Percentiles rank a stretch among this genome's conserved stretches.
Evolutionary conservation across 2,329 filamentous ascomycete genomes (phyloP).

Genomic region (Stemphylium vesicarium): DNA sequence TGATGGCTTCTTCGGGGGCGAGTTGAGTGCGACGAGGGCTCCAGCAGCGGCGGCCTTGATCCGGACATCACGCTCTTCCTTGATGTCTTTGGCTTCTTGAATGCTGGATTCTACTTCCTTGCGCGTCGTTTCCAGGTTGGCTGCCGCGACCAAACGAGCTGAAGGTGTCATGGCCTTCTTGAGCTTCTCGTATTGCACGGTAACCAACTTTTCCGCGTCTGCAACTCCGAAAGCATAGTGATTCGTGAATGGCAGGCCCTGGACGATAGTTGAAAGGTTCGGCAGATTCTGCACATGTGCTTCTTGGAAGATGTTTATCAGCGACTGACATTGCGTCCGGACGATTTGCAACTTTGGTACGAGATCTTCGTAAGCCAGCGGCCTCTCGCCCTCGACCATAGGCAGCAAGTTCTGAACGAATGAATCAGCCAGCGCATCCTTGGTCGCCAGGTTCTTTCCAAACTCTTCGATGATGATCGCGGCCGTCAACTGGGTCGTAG

Average conservation of each 20-base stretch:
- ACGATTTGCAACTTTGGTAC: constrained; percentile 89
- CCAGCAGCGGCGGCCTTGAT: constrained; percentile 86
- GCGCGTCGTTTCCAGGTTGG: constrained; percentile 79
- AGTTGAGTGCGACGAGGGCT: constrained; percentile 84
- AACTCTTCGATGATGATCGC: constrained; percentile 90
- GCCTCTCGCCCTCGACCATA: constrained; percentile 82
- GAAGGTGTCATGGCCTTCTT: constrained; percentile 89
- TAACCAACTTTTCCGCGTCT: constrained; percentile 87
- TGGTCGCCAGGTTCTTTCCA: constrained; percentile 61
- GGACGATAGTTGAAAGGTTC: constrained; percentile 84
- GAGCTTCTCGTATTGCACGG: constrained; percentile 83
- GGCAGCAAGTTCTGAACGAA: constrained; percentile 72
- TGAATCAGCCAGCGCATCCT: constrained; percentile 60
- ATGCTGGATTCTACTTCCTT: constrained; percentile 74
- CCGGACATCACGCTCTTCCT: constrained; percentile 81
- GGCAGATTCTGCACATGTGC: constrained; percentile 67
- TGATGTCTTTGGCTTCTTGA: constrained; percentile 77
- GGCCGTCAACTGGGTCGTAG: constrained; percentile 84
- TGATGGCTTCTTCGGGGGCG: constrained; percentile 91
- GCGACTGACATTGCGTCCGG: constrained; percentile 86
- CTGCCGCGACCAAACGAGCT: constrained; percentile 81
- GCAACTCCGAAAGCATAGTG: constrained; percentile 88
- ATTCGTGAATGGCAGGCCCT: constrained; percentile 89
- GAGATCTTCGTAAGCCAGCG: constrained; percentile 84
- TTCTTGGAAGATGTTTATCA: constrained; percentile 90